Evolutionary conservation across 176 grass and related monocot genomes (phyloP), one percentile per base, ranked within the genome.

Genomic region (Guadua angustifolia): DNA sequence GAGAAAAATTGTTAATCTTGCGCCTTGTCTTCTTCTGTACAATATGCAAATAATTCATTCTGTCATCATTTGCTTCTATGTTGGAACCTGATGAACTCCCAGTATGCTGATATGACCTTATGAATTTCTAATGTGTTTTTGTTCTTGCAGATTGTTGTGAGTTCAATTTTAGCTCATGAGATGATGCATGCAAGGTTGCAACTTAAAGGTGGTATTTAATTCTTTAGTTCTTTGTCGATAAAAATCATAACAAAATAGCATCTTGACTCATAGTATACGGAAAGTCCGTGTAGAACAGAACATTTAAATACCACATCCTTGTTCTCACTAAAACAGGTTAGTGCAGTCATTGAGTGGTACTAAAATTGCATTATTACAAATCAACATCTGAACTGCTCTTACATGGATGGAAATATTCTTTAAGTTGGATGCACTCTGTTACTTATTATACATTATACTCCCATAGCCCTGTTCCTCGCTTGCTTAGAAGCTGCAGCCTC

Each of bases 101-200:
- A 69, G 55, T 56, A 49, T 40, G 14, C 36, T 25, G 0, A 2
- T 25, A 63, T 78, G 12, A 32, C 38, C 42, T 56, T 82, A 9
- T 18, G 9, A 15, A 9, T 59, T 24, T 78, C 50, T 79, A 42
- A 76, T 68, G 1, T 52, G 13, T 75, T 82, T 36, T 86, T 88
- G 36, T 89, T 75, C 44, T 64, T 84, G 71, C 87, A 98, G 95
- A 88, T 85, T 98, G 83, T 88, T 98, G 33, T 91, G 38, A 92
- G 95, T 83, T 98, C 91, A 29, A 98, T 98, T 90, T 87, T 98
- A 80, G 92, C 92, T 72, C 92, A 98, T 82, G 92, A 98, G 82
- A 93, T 98, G 95, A 98, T 98, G 95, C 95, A 98, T 84, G 95
- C 95, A 2, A 93, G 95, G 95, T 88, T 95, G 64, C 92, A 89